A percentile compares a stretch with the other conserved stretches of the same genome.
These are phyloP conservation scores for Sporisorium scitamineum DNA, from an alignment of 1,284 basidiomycete species.

Conservation along the genomic window DNA sequence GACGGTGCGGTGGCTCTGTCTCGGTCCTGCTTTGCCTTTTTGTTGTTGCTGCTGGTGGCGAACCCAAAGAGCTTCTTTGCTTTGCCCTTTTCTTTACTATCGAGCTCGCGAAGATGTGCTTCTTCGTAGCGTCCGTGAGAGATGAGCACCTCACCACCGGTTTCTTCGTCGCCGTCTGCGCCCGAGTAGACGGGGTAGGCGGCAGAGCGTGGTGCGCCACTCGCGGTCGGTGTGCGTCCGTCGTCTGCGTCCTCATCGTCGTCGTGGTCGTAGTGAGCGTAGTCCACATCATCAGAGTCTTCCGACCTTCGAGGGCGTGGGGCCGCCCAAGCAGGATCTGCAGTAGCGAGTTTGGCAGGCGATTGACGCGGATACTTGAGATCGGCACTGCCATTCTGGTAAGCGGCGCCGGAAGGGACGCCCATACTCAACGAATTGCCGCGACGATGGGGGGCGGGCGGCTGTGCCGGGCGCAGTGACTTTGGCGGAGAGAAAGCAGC, in stretches of 20 bases:
- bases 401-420: constrained; percentile 10
- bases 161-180: constrained; percentile 17
- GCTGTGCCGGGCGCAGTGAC: constrained; percentile 30
- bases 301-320: constrained; percentile 12
- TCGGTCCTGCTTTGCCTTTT: constrained; percentile 29
- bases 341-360: neutral
- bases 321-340: constrained; percentile 5
- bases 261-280: neutral
- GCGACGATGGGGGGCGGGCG: constrained; percentile 9
- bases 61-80: constrained; percentile 46
- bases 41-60: constrained; percentile 28
- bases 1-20: constrained; percentile 15
- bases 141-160: constrained; percentile 41
- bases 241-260: constrained; percentile 4
- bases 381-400: constrained; percentile 10
- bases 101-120: constrained; percentile 15
- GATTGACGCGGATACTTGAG: neutral
- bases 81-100: constrained; percentile 37
- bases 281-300: neutral
- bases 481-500: constrained; percentile 13
- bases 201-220: constrained; percentile 8
- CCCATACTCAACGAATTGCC: constrained; percentile 13
- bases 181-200: constrained; percentile 47
- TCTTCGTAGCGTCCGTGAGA: constrained; percentile 45
- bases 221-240: constrained; percentile 11